Percentiles rank a stretch among this genome's conserved stretches.
Evolutionary conservation across 768 basidiomycete genomes (phyloP).

Genomic region (Lepiota brunneoincarnata): DNA sequence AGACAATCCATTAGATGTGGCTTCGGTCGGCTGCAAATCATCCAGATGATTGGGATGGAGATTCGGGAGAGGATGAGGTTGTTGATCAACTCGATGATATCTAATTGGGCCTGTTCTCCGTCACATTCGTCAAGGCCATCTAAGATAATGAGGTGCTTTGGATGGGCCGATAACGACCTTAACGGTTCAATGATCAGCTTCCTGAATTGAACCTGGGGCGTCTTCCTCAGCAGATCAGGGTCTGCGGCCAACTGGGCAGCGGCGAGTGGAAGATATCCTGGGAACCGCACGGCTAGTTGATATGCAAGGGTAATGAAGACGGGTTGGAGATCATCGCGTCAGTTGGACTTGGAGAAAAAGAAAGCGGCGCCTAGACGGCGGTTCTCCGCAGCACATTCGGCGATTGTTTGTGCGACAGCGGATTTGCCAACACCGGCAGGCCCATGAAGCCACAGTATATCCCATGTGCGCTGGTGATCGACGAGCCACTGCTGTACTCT

Average conservation of each 20-base stretch:
- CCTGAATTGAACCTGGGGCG: not conserved
- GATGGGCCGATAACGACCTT: not conserved
- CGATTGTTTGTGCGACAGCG: not conserved
- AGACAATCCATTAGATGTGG: not conserved
- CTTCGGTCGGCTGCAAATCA: not conserved
- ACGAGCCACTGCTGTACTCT: not conserved
- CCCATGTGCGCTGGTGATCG: not conserved
- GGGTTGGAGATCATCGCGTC: not conserved
- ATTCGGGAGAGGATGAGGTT: not conserved
- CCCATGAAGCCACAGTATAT: not conserved
- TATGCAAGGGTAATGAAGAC: not conserved
- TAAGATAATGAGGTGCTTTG: not conserved
- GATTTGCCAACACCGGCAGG: not conserved
- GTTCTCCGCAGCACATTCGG: not conserved
- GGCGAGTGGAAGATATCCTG: not conserved
- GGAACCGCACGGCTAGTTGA: not conserved
- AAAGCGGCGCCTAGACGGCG: not conserved
- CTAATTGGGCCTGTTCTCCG: not conserved
- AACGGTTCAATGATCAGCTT: not conserved
- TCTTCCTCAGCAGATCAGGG: not conserved
- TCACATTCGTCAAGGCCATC: slow-evolving; percentile 8
- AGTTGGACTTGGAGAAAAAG: not conserved
- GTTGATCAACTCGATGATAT: not conserved
- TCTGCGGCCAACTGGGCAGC: not conserved
- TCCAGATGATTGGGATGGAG: not conserved